Base-by-base conservation (phyloP, 176 grass and related monocot species). In the Phragmites australis region DNA sequence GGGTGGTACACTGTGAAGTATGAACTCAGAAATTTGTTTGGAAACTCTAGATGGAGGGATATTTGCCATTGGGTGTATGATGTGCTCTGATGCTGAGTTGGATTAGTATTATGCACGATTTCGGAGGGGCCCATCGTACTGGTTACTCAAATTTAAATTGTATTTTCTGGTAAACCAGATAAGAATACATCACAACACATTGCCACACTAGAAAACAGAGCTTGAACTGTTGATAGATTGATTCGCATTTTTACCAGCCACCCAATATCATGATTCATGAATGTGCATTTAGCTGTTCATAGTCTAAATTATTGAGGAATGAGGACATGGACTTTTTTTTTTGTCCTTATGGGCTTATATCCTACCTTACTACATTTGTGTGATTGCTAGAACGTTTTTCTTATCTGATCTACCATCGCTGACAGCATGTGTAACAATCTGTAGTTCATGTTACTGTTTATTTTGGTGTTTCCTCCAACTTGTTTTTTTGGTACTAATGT, bases 331-430 rank as follows among this genome's bases (percentile, higher is more conserved):
- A 37, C 46, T 39, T 52, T 2, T 49, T 39, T 52, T 2, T 49
- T 48, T 25, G 1, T 22, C 25, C 10, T 30, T 48, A 19, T 25
- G 21, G 25, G 34, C 8, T 43, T 81, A 19, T 63, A 11, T 52
- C 25, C n/a, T 54, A 55, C 4, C 15, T 26, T 55, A 60, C 66
- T 15, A 40, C 4, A 25, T 15, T 78, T 53, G 30, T 53, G 30
- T 53, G 52, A 6, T 80, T 75, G 30, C 50, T 43, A 70, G 27
- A 42, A 42, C 7, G 68, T 82, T 78, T 54, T 0, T 12, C 19
- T 27, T 74, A 26, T 65, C 70, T 92, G 3, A 71, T 70, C 62
- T 65, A 41, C 13, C 14, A 48, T 75, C 44, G 61, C 8, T 72
- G 65, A 32, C 32, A 17, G 0, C 1, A 15, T 47, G 54, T 6